Conservation (phyloP, 2,329 filamentous ascomycete genomes). For the Xylariaceae sp. region DNA sequence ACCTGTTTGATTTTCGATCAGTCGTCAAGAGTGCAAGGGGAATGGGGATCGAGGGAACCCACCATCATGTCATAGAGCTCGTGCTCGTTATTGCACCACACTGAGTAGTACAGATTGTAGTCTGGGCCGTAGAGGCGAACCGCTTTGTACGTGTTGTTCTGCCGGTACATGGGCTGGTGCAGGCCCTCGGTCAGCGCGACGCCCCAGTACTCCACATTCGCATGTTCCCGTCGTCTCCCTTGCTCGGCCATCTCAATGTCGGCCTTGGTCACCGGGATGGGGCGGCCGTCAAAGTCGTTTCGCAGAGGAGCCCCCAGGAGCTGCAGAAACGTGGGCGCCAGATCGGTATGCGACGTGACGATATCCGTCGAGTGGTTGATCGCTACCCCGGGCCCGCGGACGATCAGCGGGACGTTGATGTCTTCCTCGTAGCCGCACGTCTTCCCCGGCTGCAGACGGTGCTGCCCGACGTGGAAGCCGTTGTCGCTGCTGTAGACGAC, state of each 20-base stretch:
- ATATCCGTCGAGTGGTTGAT: conserved; percentile 36
- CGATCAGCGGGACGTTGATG: conserved; percentile 53
- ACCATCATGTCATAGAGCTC: conserved; percentile 50
- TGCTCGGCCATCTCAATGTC: conserved; percentile 14
- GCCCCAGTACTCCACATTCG: conserved; percentile 50
- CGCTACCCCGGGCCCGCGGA: conserved; percentile 53
- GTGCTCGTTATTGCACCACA: conserved; percentile 53
- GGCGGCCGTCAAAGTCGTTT: conserved; percentile 46
- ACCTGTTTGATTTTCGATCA: conserved; percentile 9
- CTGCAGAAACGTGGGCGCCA: conserved; percentile 49
- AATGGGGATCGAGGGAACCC: conserved; percentile 34
- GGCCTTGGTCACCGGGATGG: conserved; percentile 38
- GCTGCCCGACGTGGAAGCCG: conserved; percentile 53
- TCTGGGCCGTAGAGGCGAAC: conserved; percentile 40
- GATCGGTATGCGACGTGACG: conserved; percentile 51
- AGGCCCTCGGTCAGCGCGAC: conserved; percentile 17
- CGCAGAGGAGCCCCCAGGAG: conserved; percentile 35
- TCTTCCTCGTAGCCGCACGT: conserved; percentile 54
- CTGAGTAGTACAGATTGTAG: conserved; percentile 48
- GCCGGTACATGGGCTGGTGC: neutral
- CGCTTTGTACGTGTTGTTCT: conserved; percentile 50
- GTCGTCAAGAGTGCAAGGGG: too few species aligned
- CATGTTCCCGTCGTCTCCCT: conserved; percentile 38
- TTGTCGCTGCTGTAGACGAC: conserved; percentile 55
- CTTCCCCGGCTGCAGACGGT: conserved; percentile 53